Percentiles rank a stretch among this genome's conserved stretches.
These are phyloP conservation scores for Grammothele lineata DNA, from an alignment of 768 basidiomycete genomes.

Conservation along the genomic window DNA sequence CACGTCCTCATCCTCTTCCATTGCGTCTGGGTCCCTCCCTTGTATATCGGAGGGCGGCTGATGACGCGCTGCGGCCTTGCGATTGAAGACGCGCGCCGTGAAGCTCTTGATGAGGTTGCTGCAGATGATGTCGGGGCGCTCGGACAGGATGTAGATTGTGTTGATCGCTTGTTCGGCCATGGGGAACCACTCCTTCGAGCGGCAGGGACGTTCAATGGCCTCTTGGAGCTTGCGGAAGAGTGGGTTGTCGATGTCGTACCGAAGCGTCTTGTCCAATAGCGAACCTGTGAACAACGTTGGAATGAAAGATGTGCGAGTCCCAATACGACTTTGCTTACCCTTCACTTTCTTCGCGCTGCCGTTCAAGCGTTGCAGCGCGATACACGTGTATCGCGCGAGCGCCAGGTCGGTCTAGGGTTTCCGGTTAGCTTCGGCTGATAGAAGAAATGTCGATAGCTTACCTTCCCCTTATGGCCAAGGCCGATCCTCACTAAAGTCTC, in stretches of 20 bases:
- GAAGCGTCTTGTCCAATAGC: slow-evolving; percentile 77
- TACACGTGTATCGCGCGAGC: slow-evolving; percentile 89
- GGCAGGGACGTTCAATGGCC: slow-evolving; percentile 73
- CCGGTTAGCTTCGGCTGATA: neutral
- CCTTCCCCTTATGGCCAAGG: slow-evolving; percentile 80
- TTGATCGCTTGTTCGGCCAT: slow-evolving; percentile 97
- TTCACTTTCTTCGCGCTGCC: slow-evolving; percentile 98
- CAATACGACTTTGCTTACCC: no score
- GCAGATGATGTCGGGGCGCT: slow-evolving; percentile 87
- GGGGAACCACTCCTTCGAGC: slow-evolving; percentile 92
- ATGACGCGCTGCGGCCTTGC: slow-evolving; percentile 2
- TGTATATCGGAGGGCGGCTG: slow-evolving; percentile 19
- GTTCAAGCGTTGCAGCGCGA: slow-evolving; percentile 87
- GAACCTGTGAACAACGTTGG: slow-evolving; percentile 80
- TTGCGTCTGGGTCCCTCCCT: slow-evolving; percentile 43
- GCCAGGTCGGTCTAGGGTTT: slow-evolving; percentile 91
- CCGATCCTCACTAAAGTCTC: slow-evolving; percentile 86
- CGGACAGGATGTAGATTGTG: slow-evolving; percentile 90
- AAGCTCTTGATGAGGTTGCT: slow-evolving; percentile 77
- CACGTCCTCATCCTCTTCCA: slow-evolving; percentile 49
- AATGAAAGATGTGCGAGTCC: no score
- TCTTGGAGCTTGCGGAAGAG: slow-evolving; percentile 83
- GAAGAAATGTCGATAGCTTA: slow-evolving; percentile 25
- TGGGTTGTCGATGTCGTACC: slow-evolving; percentile 81
- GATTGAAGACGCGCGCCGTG: slow-evolving; percentile 63